Percentiles rank a stretch among this genome's conserved stretches.
These are phyloP conservation scores for Barbarea vulgaris DNA, from an alignment of 345 rosid species.

Conservation along the genomic window DNA sequence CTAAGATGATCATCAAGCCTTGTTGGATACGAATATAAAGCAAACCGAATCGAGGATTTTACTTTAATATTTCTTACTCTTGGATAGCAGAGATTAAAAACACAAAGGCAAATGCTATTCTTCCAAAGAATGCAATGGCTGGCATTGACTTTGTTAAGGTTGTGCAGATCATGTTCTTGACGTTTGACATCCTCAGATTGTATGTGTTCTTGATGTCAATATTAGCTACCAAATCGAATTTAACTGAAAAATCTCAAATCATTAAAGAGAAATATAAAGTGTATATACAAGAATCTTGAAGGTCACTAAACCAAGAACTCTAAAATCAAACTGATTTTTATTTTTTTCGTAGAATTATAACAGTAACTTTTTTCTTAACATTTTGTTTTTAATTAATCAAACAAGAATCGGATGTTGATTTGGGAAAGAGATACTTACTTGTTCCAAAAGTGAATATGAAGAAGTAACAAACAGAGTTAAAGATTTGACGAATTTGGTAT, in stretches of 20 bases:
- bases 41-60: background rate
- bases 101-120: slow-evolving; percentile 37
- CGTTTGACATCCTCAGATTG: slow-evolving; percentile 2
- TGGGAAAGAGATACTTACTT: slow-evolving; percentile 20
- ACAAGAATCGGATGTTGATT: slow-evolving; percentile 5
- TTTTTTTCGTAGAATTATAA: background rate
- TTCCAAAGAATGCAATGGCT: slow-evolving; percentile 39
- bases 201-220: slow-evolving; percentile 18
- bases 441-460: slow-evolving; percentile 17
- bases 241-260: background rate
- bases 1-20: background rate
- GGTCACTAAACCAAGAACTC: background rate
- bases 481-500: slow-evolving; percentile 11
- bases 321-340: background rate
- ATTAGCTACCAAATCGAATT: background rate
- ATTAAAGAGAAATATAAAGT: background rate
- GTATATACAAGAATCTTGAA: slow-evolving; percentile 10
- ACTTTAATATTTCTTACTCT: slow-evolving; percentile 28
- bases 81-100: slow-evolving; percentile 39
- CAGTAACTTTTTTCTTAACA: background rate
- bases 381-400: background rate
- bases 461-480: background rate
- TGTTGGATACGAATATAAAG: background rate
- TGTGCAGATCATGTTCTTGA: slow-evolving; percentile 24
- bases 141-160: slow-evolving; percentile 39